Conservation (phyloP, 257 asterid genomes). For the Jacaranda mimosifolia region DNA sequence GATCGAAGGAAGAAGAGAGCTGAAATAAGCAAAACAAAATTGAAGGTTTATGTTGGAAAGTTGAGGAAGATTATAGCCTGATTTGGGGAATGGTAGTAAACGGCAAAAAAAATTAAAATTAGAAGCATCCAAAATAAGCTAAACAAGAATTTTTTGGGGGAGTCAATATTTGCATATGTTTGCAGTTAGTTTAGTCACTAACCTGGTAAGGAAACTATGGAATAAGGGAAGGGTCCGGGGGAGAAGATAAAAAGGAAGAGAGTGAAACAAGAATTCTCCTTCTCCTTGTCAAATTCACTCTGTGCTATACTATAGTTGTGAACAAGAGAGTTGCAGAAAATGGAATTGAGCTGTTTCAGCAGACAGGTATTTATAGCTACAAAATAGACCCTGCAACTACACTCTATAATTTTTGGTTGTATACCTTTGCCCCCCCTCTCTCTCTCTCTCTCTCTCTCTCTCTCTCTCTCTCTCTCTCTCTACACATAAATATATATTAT, state of each 20-base stretch:
- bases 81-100: conserved; percentile 37
- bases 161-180: conserved; percentile 38
- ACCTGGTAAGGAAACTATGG: conserved; percentile 59
- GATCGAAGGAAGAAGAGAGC: conserved; percentile 48
- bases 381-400: conserved; percentile 53
- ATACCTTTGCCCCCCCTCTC: too few relatives aligned
- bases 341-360: conserved; percentile 62
- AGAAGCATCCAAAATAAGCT: conserved; percentile 52
- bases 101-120: conserved; percentile 17
- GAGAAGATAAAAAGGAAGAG: conserved; percentile 30
- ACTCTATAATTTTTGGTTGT: background rate
- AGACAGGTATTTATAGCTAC: conserved; percentile 56
- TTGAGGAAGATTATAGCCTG: conserved; percentile 39
- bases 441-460: too few relatives aligned
- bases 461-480: too few relatives aligned
- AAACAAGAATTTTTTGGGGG: conserved; percentile 38
- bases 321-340: conserved; percentile 70
- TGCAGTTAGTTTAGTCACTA: conserved; percentile 31
- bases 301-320: conserved; percentile 40
- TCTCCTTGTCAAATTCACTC: conserved; percentile 38
- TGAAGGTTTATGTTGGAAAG: conserved; percentile 32
- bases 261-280: conserved; percentile 41
- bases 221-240: conserved; percentile 37
- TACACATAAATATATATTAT: background rate
- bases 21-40: conserved; percentile 62